Base-by-base conservation (phyloP, 2,329 filamentous ascomycete species). In the Eutypa lata region DNA sequence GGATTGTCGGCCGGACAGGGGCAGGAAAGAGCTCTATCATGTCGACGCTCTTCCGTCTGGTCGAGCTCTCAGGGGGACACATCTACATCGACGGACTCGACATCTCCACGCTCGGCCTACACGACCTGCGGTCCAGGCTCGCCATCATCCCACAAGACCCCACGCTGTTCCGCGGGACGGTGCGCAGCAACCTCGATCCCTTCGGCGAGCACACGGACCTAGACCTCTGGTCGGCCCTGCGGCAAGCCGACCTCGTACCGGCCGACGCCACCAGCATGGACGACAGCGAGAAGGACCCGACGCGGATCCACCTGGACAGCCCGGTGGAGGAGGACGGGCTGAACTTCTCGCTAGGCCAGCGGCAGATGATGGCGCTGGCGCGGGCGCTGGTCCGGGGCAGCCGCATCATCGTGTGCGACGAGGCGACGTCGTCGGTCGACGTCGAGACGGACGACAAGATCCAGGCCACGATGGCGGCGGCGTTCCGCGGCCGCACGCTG, bases 371-470 rank as follows among this genome's bases (percentile, higher is more conserved):
- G 89, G 94, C 94, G 1, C 80, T 99, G 1, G 92, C 92, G 0
- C 86, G 94, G 1, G 94, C 94, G 0, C 82, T 99, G 2, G 93
- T 97, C 4, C 86, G 93, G 37, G 85, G 87, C 43, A 89, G 87
- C 1, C 90, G 89, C 62, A 97, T 97, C 72, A 97, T 97, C 62
- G 87, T 99, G 48, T 97, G 93, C 71, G 94, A 99, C 75, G 94
- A 99, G 72, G 94, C 94, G 1, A 99, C 94, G 0, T 91, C 87
- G 1, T 89, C 84, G 0, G 92, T 97, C 7, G 93, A 97, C 70
- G 94, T 97, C 78, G 93, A 97, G 67, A 97, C 93, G 3, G 94
- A 99, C 68, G 88, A 91, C 71, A 95, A 94, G 80, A 96, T 97
- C 67, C 93, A 97, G 71, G 77, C 78, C 51, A 96, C 92, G 3